phyloP scores from a whole-genome alignment of 305 asterid genomes.

The Fraxinus latifolia region DNA sequence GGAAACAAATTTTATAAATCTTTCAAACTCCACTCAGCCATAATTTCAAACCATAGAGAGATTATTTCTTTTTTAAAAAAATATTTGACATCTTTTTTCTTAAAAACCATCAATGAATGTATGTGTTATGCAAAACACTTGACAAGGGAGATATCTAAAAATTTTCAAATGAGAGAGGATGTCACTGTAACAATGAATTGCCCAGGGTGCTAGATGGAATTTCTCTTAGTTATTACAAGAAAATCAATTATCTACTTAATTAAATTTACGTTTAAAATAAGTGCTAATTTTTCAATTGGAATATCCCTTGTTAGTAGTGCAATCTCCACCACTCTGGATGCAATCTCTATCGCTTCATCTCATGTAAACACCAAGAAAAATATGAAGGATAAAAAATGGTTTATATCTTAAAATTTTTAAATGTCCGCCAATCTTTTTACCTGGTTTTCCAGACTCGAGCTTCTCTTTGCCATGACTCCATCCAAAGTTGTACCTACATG shows the following conservation, averaged over 20 bases:
- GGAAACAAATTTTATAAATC: neutral
- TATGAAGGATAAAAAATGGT: neutral
- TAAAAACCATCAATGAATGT: neutral
- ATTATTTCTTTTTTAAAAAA: neutral
- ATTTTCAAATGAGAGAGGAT: neutral
- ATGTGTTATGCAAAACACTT: neutral
- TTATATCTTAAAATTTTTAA: neutral
- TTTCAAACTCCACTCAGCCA: neutral
- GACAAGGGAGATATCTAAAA: neutral
- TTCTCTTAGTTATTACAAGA: neutral
- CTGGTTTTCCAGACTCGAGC: constrained; percentile 91
- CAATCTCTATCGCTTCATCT: neutral
- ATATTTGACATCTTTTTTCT: neutral
- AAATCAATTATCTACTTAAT: neutral
- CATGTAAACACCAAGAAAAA: neutral
- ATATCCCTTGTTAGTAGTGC: neutral
- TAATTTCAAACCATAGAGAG: neutral
- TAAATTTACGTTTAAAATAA: neutral
- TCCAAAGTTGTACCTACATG: constrained; percentile 80
- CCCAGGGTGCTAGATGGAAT: neutral
- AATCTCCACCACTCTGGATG: neutral
- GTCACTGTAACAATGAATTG: neutral
- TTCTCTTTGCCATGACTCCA: constrained; percentile 98
- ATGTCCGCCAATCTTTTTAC: constrained; percentile 31
- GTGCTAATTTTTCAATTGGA: neutral